A percentile compares a stretch with the other conserved stretches of the same genome.
phyloP scores from a whole-genome alignment of 176 grass and related monocot species.

The Carex kokanica region DNA sequence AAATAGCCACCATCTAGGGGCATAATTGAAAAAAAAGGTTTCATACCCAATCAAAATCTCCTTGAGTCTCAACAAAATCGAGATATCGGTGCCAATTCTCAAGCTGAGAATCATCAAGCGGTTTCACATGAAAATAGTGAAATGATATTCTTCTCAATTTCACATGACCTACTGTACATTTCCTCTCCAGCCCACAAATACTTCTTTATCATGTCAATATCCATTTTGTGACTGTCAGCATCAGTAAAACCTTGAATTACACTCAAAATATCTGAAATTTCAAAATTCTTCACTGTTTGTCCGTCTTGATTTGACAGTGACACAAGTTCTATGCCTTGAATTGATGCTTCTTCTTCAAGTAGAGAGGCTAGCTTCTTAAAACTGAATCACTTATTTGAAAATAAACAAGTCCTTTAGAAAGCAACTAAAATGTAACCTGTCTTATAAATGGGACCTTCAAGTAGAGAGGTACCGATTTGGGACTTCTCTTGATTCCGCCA shows the following conservation, averaged over 20 bases:
- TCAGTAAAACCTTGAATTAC: conserved; percentile 45
- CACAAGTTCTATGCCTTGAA: conserved; percentile 34
- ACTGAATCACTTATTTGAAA: conserved; percentile 53
- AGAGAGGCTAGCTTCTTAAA: conserved; percentile 70
- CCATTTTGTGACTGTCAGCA: conserved; percentile 35
- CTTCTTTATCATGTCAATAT: conserved; percentile 44
- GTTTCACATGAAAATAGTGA: conserved; percentile 79
- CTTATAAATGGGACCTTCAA: neutral
- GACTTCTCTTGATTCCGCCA: too few species aligned
- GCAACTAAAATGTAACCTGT: neutral
- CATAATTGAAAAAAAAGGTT: neutral
- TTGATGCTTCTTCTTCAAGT: conserved; percentile 54
- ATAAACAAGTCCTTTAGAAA: too few species aligned
- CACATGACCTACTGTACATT: conserved; percentile 61
- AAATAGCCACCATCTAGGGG: neutral
- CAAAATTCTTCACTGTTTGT: conserved; percentile 42
- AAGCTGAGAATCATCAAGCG: conserved; percentile 72
- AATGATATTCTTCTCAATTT: conserved; percentile 68
- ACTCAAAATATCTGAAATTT: conserved; percentile 44
- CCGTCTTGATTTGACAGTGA: conserved; percentile 34
- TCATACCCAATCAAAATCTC: conserved; percentile 96
- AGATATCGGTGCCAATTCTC: conserved; percentile 90
- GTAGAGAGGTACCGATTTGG: too few species aligned
- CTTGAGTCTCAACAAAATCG: conserved; percentile 85
- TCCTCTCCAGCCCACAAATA: conserved; percentile 60